These are phyloP conservation scores for Graphilbum ipis-grandicollis DNA, from an alignment of 2,329 filamentous ascomycete genomes.

Conservation along the genomic window DNA sequence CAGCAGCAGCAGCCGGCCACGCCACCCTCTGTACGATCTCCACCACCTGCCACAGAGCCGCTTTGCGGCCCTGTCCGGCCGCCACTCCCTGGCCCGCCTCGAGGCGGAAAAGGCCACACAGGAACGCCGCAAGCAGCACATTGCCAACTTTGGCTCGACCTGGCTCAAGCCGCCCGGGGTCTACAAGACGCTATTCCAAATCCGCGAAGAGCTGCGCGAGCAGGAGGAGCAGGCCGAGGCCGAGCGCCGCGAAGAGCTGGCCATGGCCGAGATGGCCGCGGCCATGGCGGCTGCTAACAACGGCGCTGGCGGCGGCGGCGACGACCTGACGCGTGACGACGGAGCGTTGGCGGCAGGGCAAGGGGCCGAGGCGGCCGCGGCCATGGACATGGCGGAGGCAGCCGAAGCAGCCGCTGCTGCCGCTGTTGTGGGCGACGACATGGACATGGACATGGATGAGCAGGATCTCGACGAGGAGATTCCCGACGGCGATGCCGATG, in stretches of 20 bases:
- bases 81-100: conserved; percentile 50
- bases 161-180: conserved; percentile 88
- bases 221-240: conserved; percentile 70
- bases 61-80: conserved; percentile 26
- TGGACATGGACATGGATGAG: conserved; percentile 26
- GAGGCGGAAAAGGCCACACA: conserved; percentile 62
- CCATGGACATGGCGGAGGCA: conserved; percentile 12
- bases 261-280: conserved; percentile 24
- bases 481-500: conserved; percentile 43
- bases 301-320: conserved; percentile 67
- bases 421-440: conserved; percentile 12
- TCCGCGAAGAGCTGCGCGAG: conserved; percentile 79
- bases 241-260: conserved; percentile 50
- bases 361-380: conserved; percentile 48
- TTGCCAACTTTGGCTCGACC: conserved; percentile 69
- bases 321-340: conserved; percentile 61
- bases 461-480: conserved; percentile 58
- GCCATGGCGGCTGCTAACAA: conserved; percentile 33
- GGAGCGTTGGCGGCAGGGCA: conserved; percentile 16
- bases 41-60: conserved; percentile 6
- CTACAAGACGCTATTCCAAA: conserved; percentile 74
- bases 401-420: no score
- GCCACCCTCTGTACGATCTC: conserved; percentile 1
- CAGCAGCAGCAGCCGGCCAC: conserved; percentile 9
- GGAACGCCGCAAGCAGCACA: conserved; percentile 59